Evolutionary conservation across 352 stramenopile genomes (phyloP), one percentile per base, ranked within the genome.

Genomic region (Phytophthora sp.): DNA sequence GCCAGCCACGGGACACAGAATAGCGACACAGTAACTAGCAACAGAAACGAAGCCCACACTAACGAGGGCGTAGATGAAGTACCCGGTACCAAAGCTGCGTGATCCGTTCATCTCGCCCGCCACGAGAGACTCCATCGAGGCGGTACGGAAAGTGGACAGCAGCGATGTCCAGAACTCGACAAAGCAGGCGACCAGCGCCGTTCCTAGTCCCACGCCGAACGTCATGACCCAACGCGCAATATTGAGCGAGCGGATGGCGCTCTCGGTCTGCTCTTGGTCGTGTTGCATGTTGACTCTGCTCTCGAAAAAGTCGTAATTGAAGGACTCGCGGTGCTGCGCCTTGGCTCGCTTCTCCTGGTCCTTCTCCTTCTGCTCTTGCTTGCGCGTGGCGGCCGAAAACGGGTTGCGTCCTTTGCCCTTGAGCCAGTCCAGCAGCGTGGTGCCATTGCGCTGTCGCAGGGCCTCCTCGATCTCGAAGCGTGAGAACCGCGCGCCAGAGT

Each of bases 161-260:
- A 77, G 65, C 27, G 89, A 89, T 18, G 89, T 98, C 39, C 82
- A 86, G 50, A 93, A 95, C 45, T 98, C 98, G 66, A 98, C 95
- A 39, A 97, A 91, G 38, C 93, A 96, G 8, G 96, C 97, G 30
- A 99, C 88, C 7, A 98, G 45, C 0, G 92, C 97, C 24, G 97
- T 98, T 45, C 90, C 69, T 2, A 99, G 75, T 0, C 97, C 97
- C 39, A 99, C 97, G 20, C 92, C 69, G 55, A 99, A 95, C 1
- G 97, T 99, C 77, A 99, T 91, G 60, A 96, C 70, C 97, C 97
- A 99, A n/a, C 95, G 85, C 1, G 79, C 80, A 39, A 96, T 85
- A 57, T 93, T 94, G 35, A 96, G 76, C 63, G 85, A 84, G 24
- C 82, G 84, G 53, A 96, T 85, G 2, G 69, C 69, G 21, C 86